Evolutionary conservation across 164 flowering plant species (phyloP).

Genomic region (Macadamia integrifolia): DNA sequence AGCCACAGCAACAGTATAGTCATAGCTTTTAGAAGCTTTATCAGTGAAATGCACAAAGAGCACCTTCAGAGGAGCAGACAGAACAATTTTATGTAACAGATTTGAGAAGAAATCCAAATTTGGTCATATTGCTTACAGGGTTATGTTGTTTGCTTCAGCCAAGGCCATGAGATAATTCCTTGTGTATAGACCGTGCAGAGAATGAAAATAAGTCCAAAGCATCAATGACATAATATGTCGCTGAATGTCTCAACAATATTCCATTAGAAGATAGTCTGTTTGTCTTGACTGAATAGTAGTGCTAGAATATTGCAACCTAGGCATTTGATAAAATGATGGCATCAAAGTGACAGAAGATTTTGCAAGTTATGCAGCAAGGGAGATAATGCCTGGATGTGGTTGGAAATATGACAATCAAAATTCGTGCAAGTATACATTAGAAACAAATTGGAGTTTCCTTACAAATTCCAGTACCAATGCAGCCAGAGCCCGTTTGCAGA

Average conservation of each 20-base stretch:
- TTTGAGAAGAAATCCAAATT: not conserved
- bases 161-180: constrained; percentile 16
- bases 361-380: constrained; percentile 1
- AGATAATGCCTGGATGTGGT: not conserved
- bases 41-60: not conserved
- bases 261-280: constrained; percentile 29
- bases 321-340: too few relatives aligned
- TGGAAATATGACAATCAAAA: not conserved
- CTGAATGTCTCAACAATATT: not conserved
- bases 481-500: too few relatives aligned
- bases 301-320: not conserved
- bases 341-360: not conserved
- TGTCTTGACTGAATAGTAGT: constrained; percentile 10
- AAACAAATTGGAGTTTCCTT: not conserved
- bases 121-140: constrained; percentile 5
- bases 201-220: not conserved
- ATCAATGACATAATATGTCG: not conserved
- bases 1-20: too few relatives aligned
- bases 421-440: not conserved
- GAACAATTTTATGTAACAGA: too few relatives aligned
- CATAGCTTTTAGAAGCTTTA: not conserved
- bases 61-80: not conserved
- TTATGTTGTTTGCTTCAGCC: constrained; percentile 10
- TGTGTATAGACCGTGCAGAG: constrained; percentile 13
- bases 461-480: not conserved